Base-by-base conservation (phyloP, 441 rosid genomes). In the Raphanus hybrid region DNA sequence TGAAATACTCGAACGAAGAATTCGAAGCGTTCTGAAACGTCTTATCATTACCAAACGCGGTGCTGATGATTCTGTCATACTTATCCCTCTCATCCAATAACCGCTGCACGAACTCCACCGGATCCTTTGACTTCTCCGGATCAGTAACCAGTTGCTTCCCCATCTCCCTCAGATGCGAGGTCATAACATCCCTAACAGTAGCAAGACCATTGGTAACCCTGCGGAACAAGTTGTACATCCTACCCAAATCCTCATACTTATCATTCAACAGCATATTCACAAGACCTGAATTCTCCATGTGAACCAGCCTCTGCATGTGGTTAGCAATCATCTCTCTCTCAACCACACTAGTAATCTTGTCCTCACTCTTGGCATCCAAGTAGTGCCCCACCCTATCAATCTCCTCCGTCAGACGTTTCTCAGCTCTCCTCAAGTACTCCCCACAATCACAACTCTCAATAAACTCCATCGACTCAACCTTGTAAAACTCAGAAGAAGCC, bases 271-370 rank as follows among this genome's bases (percentile, higher is more conserved):
- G 95, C 98, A 95, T 93, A 83, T 93, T 85, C 69, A 93, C 96
- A 81, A 93, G 77, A 61, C 98, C 99, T 0, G 34, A 29, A 29
- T 29, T 29, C 34, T 29, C 34, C 34, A 29, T 29, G 34, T 29
- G 34, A 29, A 29, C 34, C 34, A 29, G 34, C 62, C 97, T 87
- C 83, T 78, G 84, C 99, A 93, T 93, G 93, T 95, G 98, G 83
- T 88, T 93, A 54, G 92, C 95, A 74, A 95, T 89, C 98, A 93
- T 95, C 90, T 91, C 98, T 83, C 85, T 90, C 88, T 91, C 99
- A 81, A 91, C 98, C 75, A 91, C 99, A 76, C 82, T 87, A 61
- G 97, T 93, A 81, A 95, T 95, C 92, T 89, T 95, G 60, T 76
- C 83, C 81, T 95, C 99, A 67, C 97, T 95, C 87, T 85, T 89